A percentile compares a stretch with the other conserved stretches of the same genome.
Conservation (phyloP, 805 yeast species). For the Wickerhamiella australiensis region DNA sequence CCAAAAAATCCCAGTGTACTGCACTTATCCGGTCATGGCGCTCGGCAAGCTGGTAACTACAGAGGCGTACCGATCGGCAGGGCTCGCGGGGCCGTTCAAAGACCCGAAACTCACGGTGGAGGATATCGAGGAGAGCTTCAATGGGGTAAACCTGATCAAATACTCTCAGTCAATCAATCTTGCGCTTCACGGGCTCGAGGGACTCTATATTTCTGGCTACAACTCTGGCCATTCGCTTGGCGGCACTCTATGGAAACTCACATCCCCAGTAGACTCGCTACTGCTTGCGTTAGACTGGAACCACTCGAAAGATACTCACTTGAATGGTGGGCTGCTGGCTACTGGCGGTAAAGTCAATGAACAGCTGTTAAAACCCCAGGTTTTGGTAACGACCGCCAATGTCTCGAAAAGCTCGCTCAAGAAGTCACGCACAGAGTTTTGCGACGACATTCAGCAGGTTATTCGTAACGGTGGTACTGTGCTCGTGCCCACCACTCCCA, state of each 20-base stretch:
- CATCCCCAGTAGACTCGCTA: slow-evolving; percentile 63
- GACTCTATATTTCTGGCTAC: slow-evolving; percentile 52
- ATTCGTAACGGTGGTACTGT: slow-evolving; percentile 69
- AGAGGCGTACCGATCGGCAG: slow-evolving; percentile 64
- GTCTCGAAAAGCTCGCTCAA: slow-evolving; percentile 47
- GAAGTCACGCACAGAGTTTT: slow-evolving; percentile 50
- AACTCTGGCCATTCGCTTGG: slow-evolving; percentile 92
- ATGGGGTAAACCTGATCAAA: slow-evolving; percentile 54
- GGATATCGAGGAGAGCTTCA: slow-evolving; percentile 74
- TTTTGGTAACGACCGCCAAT: slow-evolving; percentile 60
- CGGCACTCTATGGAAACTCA: slow-evolving; percentile 78
- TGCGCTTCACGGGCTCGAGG: slow-evolving; percentile 14
- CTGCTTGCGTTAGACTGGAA: slow-evolving; percentile 90
- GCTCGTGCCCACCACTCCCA: slow-evolving; percentile 68
- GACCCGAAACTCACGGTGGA: slow-evolving; percentile 36
- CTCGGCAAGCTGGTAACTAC: slow-evolving; percentile 75
- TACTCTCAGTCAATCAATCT: slow-evolving; percentile 64
- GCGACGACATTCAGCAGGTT: slow-evolving; percentile 51
- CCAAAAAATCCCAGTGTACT: slow-evolving; percentile 58
- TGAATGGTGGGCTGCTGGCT: slow-evolving; percentile 59
- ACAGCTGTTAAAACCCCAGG: slow-evolving; percentile 59
- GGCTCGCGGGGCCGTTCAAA: slow-evolving; percentile 57
- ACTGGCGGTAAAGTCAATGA: slow-evolving; percentile 50
- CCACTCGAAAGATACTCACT: slow-evolving; percentile 76
- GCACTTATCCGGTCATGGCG: slow-evolving; percentile 82